These are phyloP conservation scores for Rubia tinctorum DNA, from an alignment of 305 asterid genomes.

Conservation along the genomic window DNA sequence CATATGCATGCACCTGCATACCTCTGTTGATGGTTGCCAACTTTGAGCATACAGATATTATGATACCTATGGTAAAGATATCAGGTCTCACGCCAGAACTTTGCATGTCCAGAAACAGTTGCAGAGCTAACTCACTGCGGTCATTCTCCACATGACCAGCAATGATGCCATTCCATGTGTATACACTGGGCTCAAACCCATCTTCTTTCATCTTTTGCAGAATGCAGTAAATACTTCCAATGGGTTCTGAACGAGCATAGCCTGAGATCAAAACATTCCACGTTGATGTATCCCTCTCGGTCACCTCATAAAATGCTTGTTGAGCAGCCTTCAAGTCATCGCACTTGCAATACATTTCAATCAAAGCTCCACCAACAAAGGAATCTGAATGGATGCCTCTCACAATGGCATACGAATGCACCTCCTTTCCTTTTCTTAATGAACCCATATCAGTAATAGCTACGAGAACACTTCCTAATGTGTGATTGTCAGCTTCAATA, in stretches of 20 bases:
- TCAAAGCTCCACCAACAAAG: constrained; percentile 70
- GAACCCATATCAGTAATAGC: constrained; percentile 46
- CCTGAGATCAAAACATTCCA: constrained; percentile 72
- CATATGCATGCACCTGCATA: constrained; percentile 62
- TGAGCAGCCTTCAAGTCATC: constrained; percentile 54
- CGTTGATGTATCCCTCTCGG: constrained; percentile 49
- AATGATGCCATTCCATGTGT: constrained; percentile 78
- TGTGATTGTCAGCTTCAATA: constrained; percentile 58
- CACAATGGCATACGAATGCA: constrained; percentile 58
- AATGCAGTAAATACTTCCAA: constrained; percentile 29
- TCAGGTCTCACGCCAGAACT: constrained; percentile 54
- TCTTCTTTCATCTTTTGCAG: constrained; percentile 54
- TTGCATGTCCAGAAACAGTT: constrained; percentile 51
- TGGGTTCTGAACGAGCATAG: constrained; percentile 41
- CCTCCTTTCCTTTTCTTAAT: constrained; percentile 40
- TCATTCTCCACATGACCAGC: constrained; percentile 56
- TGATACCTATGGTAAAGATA: constrained; percentile 64
- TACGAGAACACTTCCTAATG: constrained; percentile 60
- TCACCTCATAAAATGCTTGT: constrained; percentile 41
- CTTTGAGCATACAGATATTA: constrained; percentile 55
- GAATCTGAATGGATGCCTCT: constrained; percentile 51
- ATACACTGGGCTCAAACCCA: constrained; percentile 57
- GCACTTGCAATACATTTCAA: constrained; percentile 63
- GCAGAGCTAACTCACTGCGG: constrained; percentile 52
- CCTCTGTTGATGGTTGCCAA: constrained; percentile 55